Evolutionary conservation across 2,329 filamentous ascomycete species (phyloP).

Genomic region (Aureobasidium sp.): DNA sequence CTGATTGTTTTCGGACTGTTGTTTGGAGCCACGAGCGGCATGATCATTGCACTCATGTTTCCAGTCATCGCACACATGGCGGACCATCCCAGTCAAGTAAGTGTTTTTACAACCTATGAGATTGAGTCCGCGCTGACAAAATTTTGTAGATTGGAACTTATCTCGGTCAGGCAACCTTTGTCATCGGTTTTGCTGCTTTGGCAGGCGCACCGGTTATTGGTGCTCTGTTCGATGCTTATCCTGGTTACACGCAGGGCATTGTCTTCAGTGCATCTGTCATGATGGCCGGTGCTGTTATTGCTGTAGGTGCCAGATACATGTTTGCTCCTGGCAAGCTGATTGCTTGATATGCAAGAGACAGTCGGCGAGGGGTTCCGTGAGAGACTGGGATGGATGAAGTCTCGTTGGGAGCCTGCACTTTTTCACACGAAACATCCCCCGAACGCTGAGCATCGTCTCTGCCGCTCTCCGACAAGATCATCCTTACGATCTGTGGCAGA

Average conservation of each 20-base stretch:
- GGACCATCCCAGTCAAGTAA: constrained; percentile 1
- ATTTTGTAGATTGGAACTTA: not conserved
- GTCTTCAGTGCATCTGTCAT: not conserved
- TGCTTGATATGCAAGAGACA: not conserved
- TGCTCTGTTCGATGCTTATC: not conserved
- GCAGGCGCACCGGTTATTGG: constrained; percentile 11
- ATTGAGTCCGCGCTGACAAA: not conserved
- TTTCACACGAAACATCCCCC: too few species aligned
- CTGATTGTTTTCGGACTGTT: constrained; percentile 10
- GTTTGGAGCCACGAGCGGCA: constrained; percentile 8
- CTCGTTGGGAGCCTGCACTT: too few species aligned
- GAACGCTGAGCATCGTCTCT: too few species aligned
- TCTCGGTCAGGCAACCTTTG: constrained; percentile 7
- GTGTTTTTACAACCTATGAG: not conserved
- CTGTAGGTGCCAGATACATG: not conserved
- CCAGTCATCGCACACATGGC: not conserved
- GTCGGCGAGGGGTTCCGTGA: too few species aligned
- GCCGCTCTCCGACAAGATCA: too few species aligned
- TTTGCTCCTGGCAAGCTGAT: not conserved
- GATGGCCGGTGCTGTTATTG: not conserved
- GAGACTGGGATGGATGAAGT: too few species aligned
- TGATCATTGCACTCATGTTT: constrained; percentile 6
- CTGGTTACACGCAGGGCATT: not conserved
- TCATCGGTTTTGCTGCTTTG: constrained; percentile 13
- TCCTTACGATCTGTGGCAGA: too few species aligned